Evolutionary conservation across 495 filamentous ascomycete genomes (phyloP).

Genomic region (Neohortaea acidophila): DNA sequence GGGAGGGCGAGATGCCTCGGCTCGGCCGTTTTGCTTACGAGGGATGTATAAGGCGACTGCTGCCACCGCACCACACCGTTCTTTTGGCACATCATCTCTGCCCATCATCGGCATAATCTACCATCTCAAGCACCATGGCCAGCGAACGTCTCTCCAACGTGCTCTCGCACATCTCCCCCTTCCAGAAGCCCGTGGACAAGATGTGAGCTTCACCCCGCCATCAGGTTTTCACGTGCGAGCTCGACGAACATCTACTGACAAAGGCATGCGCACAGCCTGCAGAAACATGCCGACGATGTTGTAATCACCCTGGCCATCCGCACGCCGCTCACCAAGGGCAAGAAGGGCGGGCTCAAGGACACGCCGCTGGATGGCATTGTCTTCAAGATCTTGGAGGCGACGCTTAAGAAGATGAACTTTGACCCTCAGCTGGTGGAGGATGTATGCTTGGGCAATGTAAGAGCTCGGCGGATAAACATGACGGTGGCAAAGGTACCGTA

Average conservation of each 20-base stretch:
- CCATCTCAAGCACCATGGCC: constrained; percentile 46
- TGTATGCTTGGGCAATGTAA: constrained; percentile 80
- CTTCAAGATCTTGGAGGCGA: constrained; percentile 63
- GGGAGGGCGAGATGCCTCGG: too few relatives aligned
- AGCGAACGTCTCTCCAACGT: constrained; percentile 73
- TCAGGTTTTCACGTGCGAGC: not conserved
- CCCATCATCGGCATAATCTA: too few relatives aligned
- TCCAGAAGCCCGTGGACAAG: constrained; percentile 46
- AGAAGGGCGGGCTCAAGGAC: constrained; percentile 89
- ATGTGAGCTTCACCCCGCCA: constrained; percentile 46
- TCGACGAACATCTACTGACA: not conserved
- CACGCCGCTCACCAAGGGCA: constrained; percentile 67
- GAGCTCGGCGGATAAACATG: constrained; percentile 16
- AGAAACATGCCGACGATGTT: constrained; percentile 89
- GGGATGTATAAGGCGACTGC: too few relatives aligned
- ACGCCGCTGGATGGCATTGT: constrained; percentile 76
- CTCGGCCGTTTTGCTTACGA: too few relatives aligned
- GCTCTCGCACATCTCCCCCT: constrained; percentile 69
- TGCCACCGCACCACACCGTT: too few relatives aligned
- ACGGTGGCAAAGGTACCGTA: too few relatives aligned
- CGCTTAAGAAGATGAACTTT: constrained; percentile 55
- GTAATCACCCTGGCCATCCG: constrained; percentile 85
- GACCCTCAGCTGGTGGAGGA: constrained; percentile 80
- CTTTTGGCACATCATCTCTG: too few relatives aligned
- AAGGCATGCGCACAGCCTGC: constrained; percentile 42